These are phyloP conservation scores for Perkinsus marinus DNA, from an alignment of 169 alveolate species.

Conservation along the genomic window DNA sequence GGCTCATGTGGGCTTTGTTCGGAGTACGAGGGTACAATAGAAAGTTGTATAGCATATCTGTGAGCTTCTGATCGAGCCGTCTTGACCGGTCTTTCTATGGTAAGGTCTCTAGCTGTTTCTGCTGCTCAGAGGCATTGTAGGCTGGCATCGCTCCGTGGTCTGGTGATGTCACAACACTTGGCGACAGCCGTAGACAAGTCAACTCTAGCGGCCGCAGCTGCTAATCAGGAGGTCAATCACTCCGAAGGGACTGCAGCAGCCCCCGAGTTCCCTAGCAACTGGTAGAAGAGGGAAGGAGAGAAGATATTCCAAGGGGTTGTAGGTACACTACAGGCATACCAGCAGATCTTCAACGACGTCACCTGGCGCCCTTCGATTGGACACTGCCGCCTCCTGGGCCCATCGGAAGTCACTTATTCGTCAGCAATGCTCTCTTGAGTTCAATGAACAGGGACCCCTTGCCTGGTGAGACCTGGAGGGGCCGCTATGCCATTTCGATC, in stretches of 20 bases:
- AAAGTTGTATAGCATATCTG: no score
- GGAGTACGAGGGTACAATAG: no score
- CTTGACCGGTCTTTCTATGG: no score
- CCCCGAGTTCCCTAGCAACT: background rate
- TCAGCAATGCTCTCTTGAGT: background rate
- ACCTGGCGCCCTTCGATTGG: background rate
- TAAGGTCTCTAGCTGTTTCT: no score
- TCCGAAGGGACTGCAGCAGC: background rate
- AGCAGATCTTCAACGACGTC: background rate
- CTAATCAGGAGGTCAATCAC: background rate
- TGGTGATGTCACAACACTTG: background rate
- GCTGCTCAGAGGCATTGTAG: background rate
- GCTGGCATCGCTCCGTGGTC: background rate
- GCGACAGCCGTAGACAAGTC: background rate
- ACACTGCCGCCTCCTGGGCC: background rate
- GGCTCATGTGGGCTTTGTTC: background rate
- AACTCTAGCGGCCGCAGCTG: background rate
- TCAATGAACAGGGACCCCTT: background rate
- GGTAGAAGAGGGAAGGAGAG: background rate
- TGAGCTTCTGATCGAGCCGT: no score
- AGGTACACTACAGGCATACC: background rate
- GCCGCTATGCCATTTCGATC: no score
- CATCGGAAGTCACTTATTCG: background rate
- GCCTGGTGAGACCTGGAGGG: no score
- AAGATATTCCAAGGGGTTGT: background rate